Percentiles rank a stretch among this genome's conserved stretches.
Conservation (phyloP, 2,329 filamentous ascomycete genomes). For the Eutypella sp. region DNA sequence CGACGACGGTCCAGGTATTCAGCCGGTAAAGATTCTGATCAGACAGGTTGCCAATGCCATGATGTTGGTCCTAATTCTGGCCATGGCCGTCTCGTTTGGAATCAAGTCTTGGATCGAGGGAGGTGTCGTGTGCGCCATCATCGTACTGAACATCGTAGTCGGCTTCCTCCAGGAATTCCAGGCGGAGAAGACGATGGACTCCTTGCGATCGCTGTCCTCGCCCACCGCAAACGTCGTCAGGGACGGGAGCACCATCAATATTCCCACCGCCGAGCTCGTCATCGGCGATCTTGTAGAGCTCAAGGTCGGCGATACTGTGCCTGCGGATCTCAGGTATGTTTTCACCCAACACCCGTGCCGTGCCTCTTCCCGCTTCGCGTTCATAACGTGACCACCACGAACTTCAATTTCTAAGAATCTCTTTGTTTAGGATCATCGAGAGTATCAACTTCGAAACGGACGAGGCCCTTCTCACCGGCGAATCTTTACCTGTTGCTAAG, state of each 20-base stretch:
- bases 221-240: conserved; percentile 47
- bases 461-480: conserved; percentile 59
- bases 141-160: conserved; percentile 47
- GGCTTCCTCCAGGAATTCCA: conserved; percentile 51
- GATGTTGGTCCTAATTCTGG: conserved; percentile 52
- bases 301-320: conserved; percentile 41
- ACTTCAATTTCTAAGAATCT: no score
- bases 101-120: conserved; percentile 52
- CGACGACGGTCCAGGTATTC: conserved; percentile 50
- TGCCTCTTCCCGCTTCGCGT: no score
- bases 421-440: conserved; percentile 42
- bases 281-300: conserved; percentile 55
- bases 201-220: conserved; percentile 43
- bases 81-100: conserved; percentile 48
- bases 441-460: conserved; percentile 54
- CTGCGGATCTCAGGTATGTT: conserved; percentile 33
- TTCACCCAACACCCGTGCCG: neutral
- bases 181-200: conserved; percentile 53
- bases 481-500: conserved; percentile 56
- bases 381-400: neutral
- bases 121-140: conserved; percentile 47
- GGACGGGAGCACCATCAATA: conserved; percentile 41
- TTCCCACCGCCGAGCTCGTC: conserved; percentile 50
- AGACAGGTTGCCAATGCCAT: conserved; percentile 62
- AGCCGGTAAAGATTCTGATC: conserved; percentile 53